Evolutionary conservation across 495 filamentous ascomycete species (phyloP), one percentile per base, ranked within the genome.

Genomic region (Lophium mytilinum): DNA sequence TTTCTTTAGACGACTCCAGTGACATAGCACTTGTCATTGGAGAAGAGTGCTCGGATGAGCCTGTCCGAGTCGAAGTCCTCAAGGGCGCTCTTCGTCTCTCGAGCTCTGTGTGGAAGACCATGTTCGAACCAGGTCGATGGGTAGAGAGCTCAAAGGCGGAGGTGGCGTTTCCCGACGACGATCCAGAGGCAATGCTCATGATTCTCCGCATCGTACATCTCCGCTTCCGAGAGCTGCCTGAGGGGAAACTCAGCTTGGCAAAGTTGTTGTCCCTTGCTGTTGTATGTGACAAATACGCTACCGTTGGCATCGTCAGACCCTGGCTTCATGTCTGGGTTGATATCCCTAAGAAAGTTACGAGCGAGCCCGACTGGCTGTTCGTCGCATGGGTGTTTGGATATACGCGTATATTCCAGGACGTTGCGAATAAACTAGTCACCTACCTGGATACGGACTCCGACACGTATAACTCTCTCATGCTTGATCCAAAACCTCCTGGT

Each of bases 241-340:
- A 34, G 19, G 12, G 19, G 24, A 30, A 12, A 34, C 19, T 49
- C 12, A 34, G 24, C 19, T 49, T 49, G 4, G 12, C 11, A 49
- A 12, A 49, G 12, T 19, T 12, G 11, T 12, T 49, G 11, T 2
- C 11, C 12, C 45, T 49, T 19, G 24, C 18, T n/a, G 10, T 49
- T 49, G 19, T 49, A 1, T 24, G 45, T 49, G 45, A 49, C 24
- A 49, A 49, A 24, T 49, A 49, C 45, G 45, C 11, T 49, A 49
- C 45, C 12, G 12, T 49, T 19, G 12, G 19, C 12, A 12, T 49
- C 11, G 45, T 49, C 12, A 12, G 45, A 34, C 45, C 45, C 12
- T 49, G 11, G 11, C 18, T 1, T 12, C 12, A 12, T 21, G 24
- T 6, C 12, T 49, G 45, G 45, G 4, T 49, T 10, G 11, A 49